A percentile compares a stretch with the other conserved stretches of the same genome.
These are phyloP conservation scores for Botryosphaeria dothidea DNA, from an alignment of 2,329 filamentous ascomycete species.

Conservation along the genomic window DNA sequence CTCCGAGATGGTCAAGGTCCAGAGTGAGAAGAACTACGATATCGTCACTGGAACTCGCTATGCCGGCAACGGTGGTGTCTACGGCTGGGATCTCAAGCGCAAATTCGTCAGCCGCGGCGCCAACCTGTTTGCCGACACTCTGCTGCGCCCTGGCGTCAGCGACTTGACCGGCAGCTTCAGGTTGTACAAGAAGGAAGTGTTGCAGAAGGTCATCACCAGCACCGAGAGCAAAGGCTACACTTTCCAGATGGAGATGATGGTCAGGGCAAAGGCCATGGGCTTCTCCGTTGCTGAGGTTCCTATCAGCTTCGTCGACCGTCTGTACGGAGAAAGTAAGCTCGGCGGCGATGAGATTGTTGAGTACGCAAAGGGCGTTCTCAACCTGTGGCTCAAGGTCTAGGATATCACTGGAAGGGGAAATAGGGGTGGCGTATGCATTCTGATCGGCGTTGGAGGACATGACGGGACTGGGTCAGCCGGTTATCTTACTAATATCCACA, in stretches of 20 bases:
- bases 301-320: slow-evolving; percentile 90
- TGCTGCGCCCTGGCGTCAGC: slow-evolving; percentile 89
- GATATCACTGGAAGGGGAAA: neutral
- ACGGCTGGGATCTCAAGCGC: slow-evolving; percentile 89
- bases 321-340: slow-evolving; percentile 95
- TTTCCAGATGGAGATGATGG: slow-evolving; percentile 99
- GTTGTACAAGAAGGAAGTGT: slow-evolving; percentile 85
- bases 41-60: slow-evolving; percentile 97
- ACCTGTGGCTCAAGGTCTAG: slow-evolving; percentile 52
- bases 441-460: slow-evolving; percentile 14
- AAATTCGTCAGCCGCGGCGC: slow-evolving; percentile 79
- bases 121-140: slow-evolving; percentile 93
- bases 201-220: slow-evolving; percentile 85
- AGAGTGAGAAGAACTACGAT: slow-evolving; percentile 79
- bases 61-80: slow-evolving; percentile 81
- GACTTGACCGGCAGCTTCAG: slow-evolving; percentile 94
- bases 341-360: slow-evolving; percentile 95
- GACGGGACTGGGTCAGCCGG: slow-evolving; percentile 11
- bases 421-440: slow-evolving; percentile 1
- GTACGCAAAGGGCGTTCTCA: slow-evolving; percentile 72
- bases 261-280: slow-evolving; percentile 93
- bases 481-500: slow-evolving; percentile 15
- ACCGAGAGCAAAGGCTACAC: slow-evolving; percentile 97
- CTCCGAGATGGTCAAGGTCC: slow-evolving; percentile 83
- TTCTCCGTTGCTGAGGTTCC: slow-evolving; percentile 93